Percentiles rank a stretch among this genome's conserved stretches.
Conservation (phyloP, 768 basidiomycete species). For the Imleria badia region DNA sequence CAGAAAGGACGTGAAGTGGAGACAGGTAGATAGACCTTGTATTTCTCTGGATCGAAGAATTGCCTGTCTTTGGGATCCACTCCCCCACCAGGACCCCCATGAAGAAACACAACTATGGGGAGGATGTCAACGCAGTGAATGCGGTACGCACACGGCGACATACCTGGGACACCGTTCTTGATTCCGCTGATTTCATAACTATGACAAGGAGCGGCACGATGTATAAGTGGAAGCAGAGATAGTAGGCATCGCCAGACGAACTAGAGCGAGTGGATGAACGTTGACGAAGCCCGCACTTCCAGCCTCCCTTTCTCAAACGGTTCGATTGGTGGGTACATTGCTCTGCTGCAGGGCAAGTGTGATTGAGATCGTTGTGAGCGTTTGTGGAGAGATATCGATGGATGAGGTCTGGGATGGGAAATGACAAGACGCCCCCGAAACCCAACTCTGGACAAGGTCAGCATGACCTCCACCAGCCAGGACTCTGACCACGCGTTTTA, state of each 20-base stretch:
- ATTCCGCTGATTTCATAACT: slow-evolving; percentile 87
- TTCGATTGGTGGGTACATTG: slow-evolving; percentile 68
- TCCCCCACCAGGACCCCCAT: slow-evolving; percentile 86
- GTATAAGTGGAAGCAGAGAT: not conserved
- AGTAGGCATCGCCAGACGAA: slow-evolving; percentile 35
- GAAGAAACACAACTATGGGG: slow-evolving; percentile 69
- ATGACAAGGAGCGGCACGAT: not conserved
- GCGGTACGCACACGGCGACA: slow-evolving; percentile 4
- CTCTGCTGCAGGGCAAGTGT: not conserved
- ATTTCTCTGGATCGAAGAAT: slow-evolving; percentile 84
- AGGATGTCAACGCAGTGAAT: not conserved
- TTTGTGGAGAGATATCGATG: slow-evolving; percentile 16
- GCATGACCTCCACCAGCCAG: not conserved
- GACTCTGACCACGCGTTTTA: not conserved
- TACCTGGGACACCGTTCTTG: slow-evolving; percentile 72
- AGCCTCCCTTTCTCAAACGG: slow-evolving; percentile 66
- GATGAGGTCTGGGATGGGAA: slow-evolving; percentile 15
- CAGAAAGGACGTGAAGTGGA: not conserved
- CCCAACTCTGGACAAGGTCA: slow-evolving; percentile 10
- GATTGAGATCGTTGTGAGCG: slow-evolving; percentile 1
- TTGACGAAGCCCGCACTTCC: slow-evolving; percentile 57
- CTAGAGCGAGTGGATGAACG: slow-evolving; percentile 68
- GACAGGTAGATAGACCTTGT: slow-evolving; percentile 52
- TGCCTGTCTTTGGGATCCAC: slow-evolving; percentile 61
- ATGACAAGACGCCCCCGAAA: not conserved